A percentile compares a stretch with the other conserved stretches of the same genome.
These are phyloP conservation scores for Sporobolus alterniflorus DNA, from an alignment of 202 grass and related monocot species.

Conservation along the genomic window DNA sequence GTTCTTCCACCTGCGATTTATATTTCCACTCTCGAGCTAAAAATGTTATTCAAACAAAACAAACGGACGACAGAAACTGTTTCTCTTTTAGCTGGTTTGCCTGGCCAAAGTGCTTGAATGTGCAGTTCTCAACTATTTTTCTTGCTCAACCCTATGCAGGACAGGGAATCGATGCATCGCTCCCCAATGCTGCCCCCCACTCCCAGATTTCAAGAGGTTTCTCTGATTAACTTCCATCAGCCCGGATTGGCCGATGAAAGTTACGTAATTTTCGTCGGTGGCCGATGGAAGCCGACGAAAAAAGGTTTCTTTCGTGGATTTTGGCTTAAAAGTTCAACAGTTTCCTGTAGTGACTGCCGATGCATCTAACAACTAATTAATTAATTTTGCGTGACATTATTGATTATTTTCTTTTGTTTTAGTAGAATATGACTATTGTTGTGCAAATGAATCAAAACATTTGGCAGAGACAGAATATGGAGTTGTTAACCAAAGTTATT, in stretches of 20 bases:
- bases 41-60: not conserved
- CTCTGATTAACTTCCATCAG: too few relatives aligned
- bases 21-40: not conserved
- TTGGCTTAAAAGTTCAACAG: too few relatives aligned
- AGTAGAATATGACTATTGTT: not conserved
- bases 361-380: not conserved
- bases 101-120: not conserved
- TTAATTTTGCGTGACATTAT: not conserved
- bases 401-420: not conserved
- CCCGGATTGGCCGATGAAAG: too few relatives aligned
- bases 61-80: not conserved
- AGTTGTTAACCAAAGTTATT: not conserved
- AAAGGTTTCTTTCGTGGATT: too few relatives aligned
- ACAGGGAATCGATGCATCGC: slow-evolving; percentile 20
- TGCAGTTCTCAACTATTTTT: not conserved
- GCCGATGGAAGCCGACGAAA: too few relatives aligned
- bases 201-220: slow-evolving; percentile 29
- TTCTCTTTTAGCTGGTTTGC: not conserved
- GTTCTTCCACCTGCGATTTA: not conserved
- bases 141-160: slow-evolving; percentile 13
- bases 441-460: not conserved
- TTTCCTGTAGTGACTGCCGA: not conserved
- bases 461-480: not conserved
- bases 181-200: slow-evolving; percentile 28
- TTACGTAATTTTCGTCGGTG: too few relatives aligned